A percentile compares a stretch with the other conserved stretches of the same genome.
phyloP scores from a whole-genome alignment of 2,329 filamentous ascomycete genomes.

The Botryotinia narcissicola region DNA sequence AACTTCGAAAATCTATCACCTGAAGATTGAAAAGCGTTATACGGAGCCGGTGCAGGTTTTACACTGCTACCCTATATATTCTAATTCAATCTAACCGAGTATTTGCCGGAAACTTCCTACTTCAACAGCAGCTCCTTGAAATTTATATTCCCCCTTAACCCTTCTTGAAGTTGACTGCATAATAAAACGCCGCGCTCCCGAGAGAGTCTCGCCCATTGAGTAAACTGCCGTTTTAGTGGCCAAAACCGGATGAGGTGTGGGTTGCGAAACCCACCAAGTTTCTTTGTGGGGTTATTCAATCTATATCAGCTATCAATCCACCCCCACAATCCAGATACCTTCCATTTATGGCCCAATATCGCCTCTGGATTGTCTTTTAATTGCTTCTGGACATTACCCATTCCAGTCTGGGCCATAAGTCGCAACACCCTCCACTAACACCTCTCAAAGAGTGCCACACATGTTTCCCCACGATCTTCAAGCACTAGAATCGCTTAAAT shows the following conservation, averaged over 20 bases:
- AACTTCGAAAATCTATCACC: background rate
- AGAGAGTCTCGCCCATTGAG: background rate
- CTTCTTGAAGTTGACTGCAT: background rate
- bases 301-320: background rate
- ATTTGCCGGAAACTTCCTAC: background rate
- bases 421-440: background rate
- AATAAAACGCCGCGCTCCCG: background rate
- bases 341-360: background rate
- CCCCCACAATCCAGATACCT: background rate
- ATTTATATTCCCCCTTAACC: background rate
- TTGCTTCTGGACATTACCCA: background rate
- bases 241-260: background rate
- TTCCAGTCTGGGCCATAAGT: background rate
- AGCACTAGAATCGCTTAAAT: background rate
- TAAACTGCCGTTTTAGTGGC: background rate
- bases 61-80: background rate
- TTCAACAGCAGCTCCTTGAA: background rate
- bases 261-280: background rate
- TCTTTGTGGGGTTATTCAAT: background rate
- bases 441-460: background rate
- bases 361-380: background rate
- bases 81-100: background rate
- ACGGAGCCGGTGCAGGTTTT: background rate
- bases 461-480: background rate
- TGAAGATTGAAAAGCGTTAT: background rate